Evolutionary conservation across 2,329 filamentous ascomycete species (phyloP).

Genomic region (Botrytis deweyae): DNA sequence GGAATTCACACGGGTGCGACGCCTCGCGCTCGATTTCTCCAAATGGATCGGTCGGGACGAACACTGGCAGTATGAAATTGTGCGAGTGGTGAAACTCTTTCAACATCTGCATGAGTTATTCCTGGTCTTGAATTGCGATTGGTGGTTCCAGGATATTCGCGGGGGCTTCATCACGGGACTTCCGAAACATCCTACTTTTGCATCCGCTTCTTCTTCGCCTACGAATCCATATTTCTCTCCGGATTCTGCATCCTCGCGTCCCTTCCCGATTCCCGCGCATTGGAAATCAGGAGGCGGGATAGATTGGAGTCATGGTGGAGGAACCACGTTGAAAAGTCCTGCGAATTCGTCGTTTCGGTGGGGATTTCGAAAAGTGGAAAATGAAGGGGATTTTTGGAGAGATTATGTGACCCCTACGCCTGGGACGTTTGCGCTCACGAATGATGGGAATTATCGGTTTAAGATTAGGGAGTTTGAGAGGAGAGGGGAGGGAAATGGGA

Average conservation of each 20-base stretch:
- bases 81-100: neutral
- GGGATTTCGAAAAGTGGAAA: neutral
- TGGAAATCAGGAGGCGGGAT: neutral
- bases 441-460: neutral
- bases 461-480: neutral
- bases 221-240: neutral
- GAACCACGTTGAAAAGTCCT: neutral
- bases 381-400: neutral
- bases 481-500: neutral
- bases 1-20: neutral
- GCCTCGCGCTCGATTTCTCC: neutral
- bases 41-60: neutral
- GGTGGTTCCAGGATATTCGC: neutral
- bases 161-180: neutral
- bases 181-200: neutral
- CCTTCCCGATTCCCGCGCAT: accelerated
- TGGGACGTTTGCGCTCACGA: neutral
- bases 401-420: neutral
- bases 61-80: neutral
- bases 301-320: neutral
- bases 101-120: neutral
- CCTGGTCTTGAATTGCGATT: neutral
- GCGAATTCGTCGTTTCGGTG: neutral
- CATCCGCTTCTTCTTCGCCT: neutral
- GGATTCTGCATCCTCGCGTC: neutral